Evolutionary conservation across 2,329 filamentous ascomycete genomes (phyloP).

Genomic region (Exophiala aquamarina): DNA sequence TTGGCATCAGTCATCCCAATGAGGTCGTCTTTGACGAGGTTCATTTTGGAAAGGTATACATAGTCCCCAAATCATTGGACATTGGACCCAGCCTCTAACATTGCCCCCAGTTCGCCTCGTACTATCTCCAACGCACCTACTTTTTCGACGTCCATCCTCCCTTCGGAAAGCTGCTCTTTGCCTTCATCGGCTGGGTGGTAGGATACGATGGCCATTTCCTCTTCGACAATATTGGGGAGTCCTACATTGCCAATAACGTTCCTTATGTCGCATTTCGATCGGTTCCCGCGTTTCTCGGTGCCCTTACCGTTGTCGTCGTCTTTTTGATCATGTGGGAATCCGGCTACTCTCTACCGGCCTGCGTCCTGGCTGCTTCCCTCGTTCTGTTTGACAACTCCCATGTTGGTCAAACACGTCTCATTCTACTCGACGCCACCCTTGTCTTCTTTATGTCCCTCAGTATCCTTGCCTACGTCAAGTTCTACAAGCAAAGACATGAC

Average conservation of each 20-base stretch:
- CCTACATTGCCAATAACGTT: slow-evolving; percentile 94
- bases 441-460: slow-evolving; percentile 96
- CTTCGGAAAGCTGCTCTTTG: slow-evolving; percentile 96
- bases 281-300: slow-evolving; percentile 86
- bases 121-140: slow-evolving; percentile 94
- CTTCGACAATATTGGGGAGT: slow-evolving; percentile 99
- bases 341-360: slow-evolving; percentile 92
- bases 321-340: slow-evolving; percentile 99
- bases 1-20: slow-evolving; percentile 90
- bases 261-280: slow-evolving; percentile 95
- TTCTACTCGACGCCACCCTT: slow-evolving; percentile 89
- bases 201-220: slow-evolving; percentile 96
- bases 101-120: slow-evolving; percentile 51
- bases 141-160: slow-evolving; percentile 99
- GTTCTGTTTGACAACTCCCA: slow-evolving; percentile 97
- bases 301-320: slow-evolving; percentile 87
- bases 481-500: slow-evolving; percentile 91
- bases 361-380: slow-evolving; percentile 78
- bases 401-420: slow-evolving; percentile 92
- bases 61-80: no score
- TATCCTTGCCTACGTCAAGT: slow-evolving; percentile 90
- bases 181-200: slow-evolving; percentile 94
- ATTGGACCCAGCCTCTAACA: no score
- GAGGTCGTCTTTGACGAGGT: slow-evolving; percentile 99
- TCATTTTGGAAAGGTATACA: slow-evolving; percentile 92